These are phyloP conservation scores for Paramyrothecium roridum DNA, from an alignment of 2,329 filamentous ascomycete genomes.

Conservation along the genomic window DNA sequence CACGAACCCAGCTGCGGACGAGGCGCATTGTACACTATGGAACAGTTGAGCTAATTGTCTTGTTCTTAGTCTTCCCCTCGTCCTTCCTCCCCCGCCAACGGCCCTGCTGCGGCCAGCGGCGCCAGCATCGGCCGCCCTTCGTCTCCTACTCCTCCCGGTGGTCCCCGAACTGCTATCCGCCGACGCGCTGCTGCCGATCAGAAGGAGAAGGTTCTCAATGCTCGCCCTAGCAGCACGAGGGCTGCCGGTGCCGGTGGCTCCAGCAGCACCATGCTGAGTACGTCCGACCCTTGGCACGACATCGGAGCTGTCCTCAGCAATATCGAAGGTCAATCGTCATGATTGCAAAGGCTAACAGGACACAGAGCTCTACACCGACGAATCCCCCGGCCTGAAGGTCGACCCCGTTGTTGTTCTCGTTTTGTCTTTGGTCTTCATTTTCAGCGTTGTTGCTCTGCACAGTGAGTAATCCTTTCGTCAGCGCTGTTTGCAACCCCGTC, in stretches of 20 bases:
- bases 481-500: background rate
- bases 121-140: constrained; percentile 72
- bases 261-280: constrained; percentile 98
- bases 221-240: constrained; percentile 84
- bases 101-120: constrained; percentile 60
- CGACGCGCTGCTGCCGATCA: constrained; percentile 94
- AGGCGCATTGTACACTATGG: background rate
- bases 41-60: background rate
- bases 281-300: constrained; percentile 30
- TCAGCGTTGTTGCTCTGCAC: constrained; percentile 95
- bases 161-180: constrained; percentile 91
- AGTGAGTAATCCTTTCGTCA: constrained; percentile 58
- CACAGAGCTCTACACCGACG: constrained; percentile 78
- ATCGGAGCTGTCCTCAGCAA: background rate
- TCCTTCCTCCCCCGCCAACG: constrained; percentile 56
- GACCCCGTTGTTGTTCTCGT: constrained; percentile 97
- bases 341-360: background rate
- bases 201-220: constrained; percentile 96
- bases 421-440: constrained; percentile 95
- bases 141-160: constrained; percentile 86
- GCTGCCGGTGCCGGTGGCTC: constrained; percentile 93
- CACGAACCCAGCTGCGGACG: background rate
- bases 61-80: constrained; percentile 53
- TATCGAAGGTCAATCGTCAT: background rate
- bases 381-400: constrained; percentile 95